Evolutionary conservation across 2,329 filamentous ascomycete species (phyloP).

Genomic region (Helicocarpus griseus): DNA sequence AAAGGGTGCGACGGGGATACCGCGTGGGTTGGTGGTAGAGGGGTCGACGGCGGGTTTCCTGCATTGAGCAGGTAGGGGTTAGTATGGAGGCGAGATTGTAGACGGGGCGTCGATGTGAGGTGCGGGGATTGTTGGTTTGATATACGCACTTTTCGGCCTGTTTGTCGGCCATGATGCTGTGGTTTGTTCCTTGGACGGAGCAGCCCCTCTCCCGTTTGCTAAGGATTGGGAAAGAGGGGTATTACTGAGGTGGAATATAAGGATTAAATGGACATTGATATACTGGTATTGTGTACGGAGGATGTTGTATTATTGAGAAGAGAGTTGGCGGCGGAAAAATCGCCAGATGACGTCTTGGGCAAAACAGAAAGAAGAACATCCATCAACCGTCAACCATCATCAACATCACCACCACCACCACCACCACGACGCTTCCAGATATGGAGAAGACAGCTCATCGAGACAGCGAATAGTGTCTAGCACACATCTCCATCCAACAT

Average conservation of each 20-base stretch:
- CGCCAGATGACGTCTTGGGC: not conserved
- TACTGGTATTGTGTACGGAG: too few relatives aligned
- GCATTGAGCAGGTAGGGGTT: slow-evolving; percentile 14
- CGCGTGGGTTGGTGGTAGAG: slow-evolving; percentile 34
- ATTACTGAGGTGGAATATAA: not conserved
- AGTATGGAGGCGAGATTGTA: slow-evolving; percentile 2
- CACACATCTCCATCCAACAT: slow-evolving; percentile 18
- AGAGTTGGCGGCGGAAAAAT: not conserved
- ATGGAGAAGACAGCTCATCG: not conserved
- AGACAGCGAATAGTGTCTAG: not conserved
- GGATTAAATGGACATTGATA: not conserved
- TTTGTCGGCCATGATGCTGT: slow-evolving; percentile 4
- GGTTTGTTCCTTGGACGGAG: not conserved
- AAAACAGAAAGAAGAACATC: too few relatives aligned
- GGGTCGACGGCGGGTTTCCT: slow-evolving; percentile 12
- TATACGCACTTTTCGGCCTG: slow-evolving; percentile 7
- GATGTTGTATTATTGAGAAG: not conserved
- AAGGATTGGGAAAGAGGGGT: not conserved
- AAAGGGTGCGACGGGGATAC: slow-evolving; percentile 38
- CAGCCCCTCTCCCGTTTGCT: not conserved
- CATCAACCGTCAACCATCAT: too few relatives aligned
- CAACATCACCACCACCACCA: not conserved
- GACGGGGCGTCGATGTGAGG: not conserved
- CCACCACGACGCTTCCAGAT: not conserved
- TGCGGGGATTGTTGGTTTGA: not conserved